phyloP scores from a whole-genome alignment of 352 stramenopile genomes.

The Phytophthora nicotianae region DNA sequence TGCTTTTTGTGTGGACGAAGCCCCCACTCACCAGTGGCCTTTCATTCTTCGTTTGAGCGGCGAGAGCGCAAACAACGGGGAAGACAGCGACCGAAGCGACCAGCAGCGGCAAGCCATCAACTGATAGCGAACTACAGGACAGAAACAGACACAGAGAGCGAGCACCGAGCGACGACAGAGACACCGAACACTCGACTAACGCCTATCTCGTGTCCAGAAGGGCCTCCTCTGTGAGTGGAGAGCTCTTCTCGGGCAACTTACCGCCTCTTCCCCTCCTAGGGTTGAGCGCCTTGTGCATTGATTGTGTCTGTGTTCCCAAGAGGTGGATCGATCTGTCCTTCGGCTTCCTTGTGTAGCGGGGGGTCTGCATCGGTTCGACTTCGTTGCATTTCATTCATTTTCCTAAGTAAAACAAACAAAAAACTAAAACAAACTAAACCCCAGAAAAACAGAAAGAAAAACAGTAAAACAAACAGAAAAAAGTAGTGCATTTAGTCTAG shows the following conservation, averaged over 20 bases:
- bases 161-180: constrained; percentile 9
- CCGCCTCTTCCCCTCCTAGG: constrained; percentile 2
- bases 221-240: constrained; percentile 20
- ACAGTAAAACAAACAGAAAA: constrained; percentile 16
- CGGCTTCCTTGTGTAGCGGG: constrained; percentile 12
- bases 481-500: constrained; percentile 21
- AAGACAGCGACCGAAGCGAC: constrained; percentile 19
- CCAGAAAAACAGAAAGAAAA: constrained; percentile 11
- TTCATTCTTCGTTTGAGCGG: constrained; percentile 29
- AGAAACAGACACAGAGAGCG: constrained; percentile 1
- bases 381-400: constrained; percentile 10
- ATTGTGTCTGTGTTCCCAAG: constrained; percentile 6
- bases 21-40: not conserved
- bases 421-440: constrained; percentile 12
- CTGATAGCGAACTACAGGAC: constrained; percentile 8
- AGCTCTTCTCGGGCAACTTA: constrained; percentile 16
- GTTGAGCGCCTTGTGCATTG: constrained; percentile 17
- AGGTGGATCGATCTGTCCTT: constrained; percentile 18
- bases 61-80: constrained; percentile 19
- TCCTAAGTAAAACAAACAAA: constrained; percentile 15
- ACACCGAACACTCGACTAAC: not conserved
- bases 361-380: constrained; percentile 16
- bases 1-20: constrained; percentile 6
- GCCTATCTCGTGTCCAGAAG: constrained; percentile 6
- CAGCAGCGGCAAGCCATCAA: constrained; percentile 17